Evolutionary conservation across 352 stramenopile species (phyloP).

Genomic region (Peronosclerospora sorghi): DNA sequence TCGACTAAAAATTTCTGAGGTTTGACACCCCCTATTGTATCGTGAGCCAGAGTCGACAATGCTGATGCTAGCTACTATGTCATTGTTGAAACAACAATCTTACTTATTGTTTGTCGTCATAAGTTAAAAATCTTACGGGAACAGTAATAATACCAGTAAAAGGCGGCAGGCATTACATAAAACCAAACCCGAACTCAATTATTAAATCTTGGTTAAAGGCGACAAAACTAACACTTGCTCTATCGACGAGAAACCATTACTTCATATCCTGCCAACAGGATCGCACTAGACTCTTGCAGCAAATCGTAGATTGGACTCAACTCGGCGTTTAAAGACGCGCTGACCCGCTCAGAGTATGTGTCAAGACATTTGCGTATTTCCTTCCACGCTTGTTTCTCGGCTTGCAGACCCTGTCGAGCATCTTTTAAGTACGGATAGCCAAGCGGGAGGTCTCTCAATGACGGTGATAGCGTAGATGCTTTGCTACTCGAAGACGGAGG

Average conservation of each 20-base stretch:
- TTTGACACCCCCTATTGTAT: too few relatives aligned
- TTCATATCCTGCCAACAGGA: slow-evolving; percentile 78
- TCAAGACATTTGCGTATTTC: slow-evolving; percentile 68
- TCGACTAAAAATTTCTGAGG: too few relatives aligned
- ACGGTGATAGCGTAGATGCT: slow-evolving; percentile 6
- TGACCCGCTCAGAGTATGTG: slow-evolving; percentile 67
- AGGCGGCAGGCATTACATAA: too few relatives aligned
- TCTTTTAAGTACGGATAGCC: slow-evolving; percentile 61
- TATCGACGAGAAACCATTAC: slow-evolving; percentile 28
- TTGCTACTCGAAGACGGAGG: slow-evolving; percentile 14
- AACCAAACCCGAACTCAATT: too few relatives aligned
- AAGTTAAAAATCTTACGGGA: too few relatives aligned
- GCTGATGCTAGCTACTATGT: too few relatives aligned
- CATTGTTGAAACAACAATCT: too few relatives aligned
- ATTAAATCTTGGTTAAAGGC: background rate
- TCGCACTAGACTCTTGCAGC: slow-evolving; percentile 58
- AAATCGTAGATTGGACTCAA: slow-evolving; percentile 62
- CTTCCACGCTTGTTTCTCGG: slow-evolving; percentile 74
- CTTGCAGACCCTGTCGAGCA: slow-evolving; percentile 26
- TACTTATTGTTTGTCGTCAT: too few relatives aligned
- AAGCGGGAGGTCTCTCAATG: slow-evolving; percentile 40
- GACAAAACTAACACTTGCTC: slow-evolving; percentile 1
- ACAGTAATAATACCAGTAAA: too few relatives aligned
- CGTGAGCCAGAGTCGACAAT: too few relatives aligned
- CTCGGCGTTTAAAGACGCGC: slow-evolving; percentile 28